A percentile compares a stretch with the other conserved stretches of the same genome.
These are phyloP conservation scores for Pleurotus sapidus DNA, from an alignment of 768 basidiomycete species.

Conservation along the genomic window DNA sequence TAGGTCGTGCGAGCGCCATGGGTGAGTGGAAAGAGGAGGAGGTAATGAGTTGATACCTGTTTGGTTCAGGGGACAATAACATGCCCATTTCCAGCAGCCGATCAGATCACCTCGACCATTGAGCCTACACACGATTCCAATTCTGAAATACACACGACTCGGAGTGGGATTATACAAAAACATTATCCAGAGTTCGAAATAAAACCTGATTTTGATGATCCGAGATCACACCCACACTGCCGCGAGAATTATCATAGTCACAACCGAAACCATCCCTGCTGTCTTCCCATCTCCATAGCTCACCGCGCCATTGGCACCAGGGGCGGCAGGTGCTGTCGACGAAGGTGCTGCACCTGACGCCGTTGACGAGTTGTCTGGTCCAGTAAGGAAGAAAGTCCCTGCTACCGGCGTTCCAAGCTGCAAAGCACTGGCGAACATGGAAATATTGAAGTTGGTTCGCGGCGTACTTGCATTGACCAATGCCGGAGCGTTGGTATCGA, in stretches of 20 bases:
- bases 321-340: background rate
- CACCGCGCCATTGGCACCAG: background rate
- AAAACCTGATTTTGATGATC: no score
- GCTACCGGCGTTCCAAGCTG: constrained; percentile 34
- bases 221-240: no score
- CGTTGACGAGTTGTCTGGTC: constrained; percentile 21
- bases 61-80: background rate
- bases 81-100: background rate
- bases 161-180: no score
- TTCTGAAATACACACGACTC: no score
- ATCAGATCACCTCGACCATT: no score
- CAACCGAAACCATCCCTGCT: no score
- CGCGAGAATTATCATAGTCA: no score
- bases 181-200: no score
- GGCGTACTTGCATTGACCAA: constrained; percentile 32
- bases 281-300: no score
- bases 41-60: background rate
- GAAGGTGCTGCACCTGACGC: background rate
- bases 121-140: no score
- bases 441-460: constrained; percentile 36
- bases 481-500: constrained; percentile 23
- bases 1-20: constrained; percentile 72
- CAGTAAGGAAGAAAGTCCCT: constrained; percentile 42
- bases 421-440: constrained; percentile 28
- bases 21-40: constrained; percentile 6